A percentile compares a stretch with the other conserved stretches of the same genome.
These are phyloP conservation scores for Chrysopogon serrulatus DNA, from an alignment of 176 grass and related monocot species.

Conservation along the genomic window DNA sequence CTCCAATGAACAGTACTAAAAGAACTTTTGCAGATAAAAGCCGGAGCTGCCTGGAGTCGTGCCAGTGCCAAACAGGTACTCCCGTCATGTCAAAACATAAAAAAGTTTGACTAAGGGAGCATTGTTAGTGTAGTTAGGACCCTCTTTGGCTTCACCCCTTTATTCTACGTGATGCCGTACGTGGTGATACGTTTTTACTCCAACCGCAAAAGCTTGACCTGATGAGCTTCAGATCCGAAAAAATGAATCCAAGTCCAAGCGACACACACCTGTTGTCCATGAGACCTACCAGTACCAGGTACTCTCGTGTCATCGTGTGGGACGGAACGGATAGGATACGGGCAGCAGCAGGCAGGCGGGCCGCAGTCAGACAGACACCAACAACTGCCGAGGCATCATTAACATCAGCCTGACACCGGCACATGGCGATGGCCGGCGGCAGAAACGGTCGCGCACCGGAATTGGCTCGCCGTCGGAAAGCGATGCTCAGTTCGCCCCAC, in stretches of 20 bases:
- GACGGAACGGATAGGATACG: constrained; percentile 17
- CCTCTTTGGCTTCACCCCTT: not conserved
- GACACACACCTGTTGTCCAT: not conserved
- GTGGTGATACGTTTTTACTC: not conserved
- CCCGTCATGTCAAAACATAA: too few species aligned
- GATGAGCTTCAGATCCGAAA: not conserved
- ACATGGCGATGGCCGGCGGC: constrained; percentile 20
- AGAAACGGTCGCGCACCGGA: constrained; percentile 25
- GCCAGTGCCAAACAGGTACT: too few species aligned
- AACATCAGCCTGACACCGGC: constrained; percentile 15
- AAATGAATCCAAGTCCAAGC: not conserved
- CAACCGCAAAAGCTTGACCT: not conserved
- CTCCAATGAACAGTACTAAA: too few species aligned
- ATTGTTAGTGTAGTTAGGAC: too few species aligned
- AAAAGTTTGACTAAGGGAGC: too few species aligned
- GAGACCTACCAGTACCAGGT: not conserved
- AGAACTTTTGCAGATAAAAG: too few species aligned
- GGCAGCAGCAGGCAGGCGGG: not conserved
- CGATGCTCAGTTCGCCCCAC: not conserved
- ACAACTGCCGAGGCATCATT: constrained; percentile 21
- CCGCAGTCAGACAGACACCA: not conserved
- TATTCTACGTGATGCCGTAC: not conserved
- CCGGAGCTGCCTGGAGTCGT: too few species aligned
- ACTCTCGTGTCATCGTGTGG: not conserved
- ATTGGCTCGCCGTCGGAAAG: constrained; percentile 30